Percentiles rank a stretch among this genome's conserved stretches.
Evolutionary conservation across 805 yeast genomes (phyloP).

Genomic region (Nakazawaea siamensis): DNA sequence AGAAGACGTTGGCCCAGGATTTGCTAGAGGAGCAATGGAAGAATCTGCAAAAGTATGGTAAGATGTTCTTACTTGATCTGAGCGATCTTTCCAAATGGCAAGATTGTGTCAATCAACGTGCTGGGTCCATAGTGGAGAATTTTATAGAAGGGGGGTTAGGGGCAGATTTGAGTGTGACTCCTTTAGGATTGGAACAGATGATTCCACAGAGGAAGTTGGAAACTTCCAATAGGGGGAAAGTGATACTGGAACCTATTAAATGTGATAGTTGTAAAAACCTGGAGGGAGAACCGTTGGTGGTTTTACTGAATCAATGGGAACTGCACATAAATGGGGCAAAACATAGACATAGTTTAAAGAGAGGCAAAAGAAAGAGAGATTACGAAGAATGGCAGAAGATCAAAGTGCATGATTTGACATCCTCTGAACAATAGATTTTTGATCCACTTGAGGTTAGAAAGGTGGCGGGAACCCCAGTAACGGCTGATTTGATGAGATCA

Average conservation of each 20-base stretch:
- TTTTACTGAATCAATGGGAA: slow-evolving; percentile 70
- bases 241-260: slow-evolving; percentile 38
- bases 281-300: slow-evolving; percentile 45
- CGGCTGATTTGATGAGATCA: no score
- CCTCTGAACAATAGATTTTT: no score
- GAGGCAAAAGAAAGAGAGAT: slow-evolving; percentile 41
- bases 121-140: slow-evolving; percentile 35
- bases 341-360: slow-evolving; percentile 47
- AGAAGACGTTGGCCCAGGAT: slow-evolving; percentile 58
- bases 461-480: no score
- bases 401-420: no score
- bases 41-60: slow-evolving; percentile 45
- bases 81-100: slow-evolving; percentile 62
- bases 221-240: not conserved
- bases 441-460: no score
- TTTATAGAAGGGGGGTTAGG: slow-evolving; percentile 12
- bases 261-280: slow-evolving; percentile 62
- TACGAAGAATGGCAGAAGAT: slow-evolving; percentile 35
- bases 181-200: slow-evolving; percentile 3
- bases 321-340: slow-evolving; percentile 61
- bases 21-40: slow-evolving; percentile 39
- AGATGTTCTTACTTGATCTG: slow-evolving; percentile 66
- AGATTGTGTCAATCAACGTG: slow-evolving; percentile 44
- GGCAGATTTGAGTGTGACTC: slow-evolving; percentile 8
- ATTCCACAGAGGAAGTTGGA: slow-evolving; percentile 12